These are phyloP conservation scores for Moesziomyces sp. DNA, from an alignment of 1,284 basidiomycete species.

Conservation along the genomic window DNA sequence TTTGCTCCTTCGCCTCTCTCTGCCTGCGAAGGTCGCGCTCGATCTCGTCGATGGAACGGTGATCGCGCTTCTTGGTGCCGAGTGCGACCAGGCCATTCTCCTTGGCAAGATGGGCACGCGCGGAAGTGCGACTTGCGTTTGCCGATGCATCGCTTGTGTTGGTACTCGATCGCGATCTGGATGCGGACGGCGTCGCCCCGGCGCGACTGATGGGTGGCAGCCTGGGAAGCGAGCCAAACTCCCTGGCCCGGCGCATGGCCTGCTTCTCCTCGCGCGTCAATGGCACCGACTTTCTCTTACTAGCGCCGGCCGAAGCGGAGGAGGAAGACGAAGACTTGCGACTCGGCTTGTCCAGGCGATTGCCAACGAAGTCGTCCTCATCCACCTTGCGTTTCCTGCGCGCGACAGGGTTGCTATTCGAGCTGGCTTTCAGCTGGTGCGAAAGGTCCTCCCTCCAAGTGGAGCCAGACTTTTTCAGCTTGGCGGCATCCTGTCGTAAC, in stretches of 20 bases:
- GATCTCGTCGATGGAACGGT: constrained; percentile 55
- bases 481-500: neutral
- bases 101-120: constrained; percentile 13
- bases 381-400: constrained; percentile 35
- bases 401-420: constrained; percentile 4
- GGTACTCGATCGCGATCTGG: constrained; percentile 16
- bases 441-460: constrained; percentile 43
- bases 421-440: constrained; percentile 9
- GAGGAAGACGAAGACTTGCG: neutral
- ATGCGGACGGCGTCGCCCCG: constrained; percentile 8
- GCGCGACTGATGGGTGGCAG: constrained; percentile 17
- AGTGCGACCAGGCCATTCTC: constrained; percentile 40
- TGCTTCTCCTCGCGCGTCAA: constrained; percentile 57
- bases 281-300: constrained; percentile 23
- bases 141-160: constrained; percentile 13
- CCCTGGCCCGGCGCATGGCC: constrained; percentile 32
- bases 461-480: constrained; percentile 21
- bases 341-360: constrained; percentile 31
- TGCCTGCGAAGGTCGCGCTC: constrained; percentile 48
- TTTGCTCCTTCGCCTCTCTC: constrained; percentile 27
- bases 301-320: constrained; percentile 10
- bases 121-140: constrained; percentile 2
- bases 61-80: constrained; percentile 47
- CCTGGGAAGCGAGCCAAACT: constrained; percentile 38
- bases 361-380: constrained; percentile 48